Evolutionary conservation across 2,329 filamentous ascomycete species (phyloP).

Genomic region (Fusarium brevicatenulatum): DNA sequence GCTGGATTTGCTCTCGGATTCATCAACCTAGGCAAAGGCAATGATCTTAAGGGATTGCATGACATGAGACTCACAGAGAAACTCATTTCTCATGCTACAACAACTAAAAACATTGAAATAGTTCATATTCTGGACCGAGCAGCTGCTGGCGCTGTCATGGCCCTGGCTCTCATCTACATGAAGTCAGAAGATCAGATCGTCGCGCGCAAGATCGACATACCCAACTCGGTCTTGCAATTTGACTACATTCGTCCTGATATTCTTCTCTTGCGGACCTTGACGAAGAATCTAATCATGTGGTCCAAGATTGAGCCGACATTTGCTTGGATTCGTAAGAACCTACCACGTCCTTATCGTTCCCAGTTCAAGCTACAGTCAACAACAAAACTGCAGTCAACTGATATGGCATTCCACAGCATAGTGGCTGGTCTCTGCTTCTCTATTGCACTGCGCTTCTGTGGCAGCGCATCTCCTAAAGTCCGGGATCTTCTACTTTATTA

Average conservation of each 20-base stretch:
- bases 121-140: slow-evolving; percentile 94
- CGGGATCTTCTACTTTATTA: slow-evolving; percentile 86
- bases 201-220: slow-evolving; percentile 91
- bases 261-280: slow-evolving; percentile 87
- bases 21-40: slow-evolving; percentile 93
- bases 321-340: slow-evolving; percentile 78
- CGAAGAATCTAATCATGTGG: slow-evolving; percentile 94
- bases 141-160: slow-evolving; percentile 91
- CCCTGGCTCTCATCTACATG: slow-evolving; percentile 93
- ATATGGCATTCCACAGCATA: slow-evolving; percentile 94
- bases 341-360: slow-evolving; percentile 75
- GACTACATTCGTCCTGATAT: slow-evolving; percentile 96
- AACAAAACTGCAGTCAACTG: slow-evolving; percentile 75
- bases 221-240: slow-evolving; percentile 89
- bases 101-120: slow-evolving; percentile 88
- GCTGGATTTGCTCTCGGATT: slow-evolving; percentile 93
- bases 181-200: slow-evolving; percentile 90
- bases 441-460: slow-evolving; percentile 77
- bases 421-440: slow-evolving; percentile 88
- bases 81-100: slow-evolving; percentile 84
- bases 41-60: slow-evolving; percentile 85
- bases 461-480: slow-evolving; percentile 74
- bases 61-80: slow-evolving; percentile 95
- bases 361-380: slow-evolving; percentile 69
- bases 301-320: slow-evolving; percentile 78